A percentile compares a stretch with the other conserved stretches of the same genome.
Conservation (phyloP, 495 filamentous ascomycete species). For the Trichoderma erinaceum region DNA sequence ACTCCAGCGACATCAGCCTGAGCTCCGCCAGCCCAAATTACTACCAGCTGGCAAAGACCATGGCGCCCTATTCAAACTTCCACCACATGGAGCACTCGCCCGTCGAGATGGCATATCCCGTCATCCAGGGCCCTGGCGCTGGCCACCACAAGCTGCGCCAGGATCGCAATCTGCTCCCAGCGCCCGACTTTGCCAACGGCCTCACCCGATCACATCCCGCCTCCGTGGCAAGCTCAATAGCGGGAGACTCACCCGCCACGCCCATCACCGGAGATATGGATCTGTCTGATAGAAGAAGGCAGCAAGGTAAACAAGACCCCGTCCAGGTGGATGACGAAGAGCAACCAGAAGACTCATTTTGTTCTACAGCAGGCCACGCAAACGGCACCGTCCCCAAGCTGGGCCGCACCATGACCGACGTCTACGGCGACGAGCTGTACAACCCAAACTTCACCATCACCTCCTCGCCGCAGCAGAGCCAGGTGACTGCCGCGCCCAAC, state of each 20-base stretch:
- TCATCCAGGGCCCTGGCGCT: conserved; percentile 23
- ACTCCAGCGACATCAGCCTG: conserved; percentile 28
- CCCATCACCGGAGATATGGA: conserved; percentile 37
- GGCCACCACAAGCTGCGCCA: conserved; percentile 27
- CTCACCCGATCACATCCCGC: conserved; percentile 34
- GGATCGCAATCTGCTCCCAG: conserved; percentile 33
- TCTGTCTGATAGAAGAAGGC: conserved; percentile 42
- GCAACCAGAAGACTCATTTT: conserved; percentile 31
- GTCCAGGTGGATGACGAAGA: not conserved
- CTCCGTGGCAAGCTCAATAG: conserved; percentile 45
- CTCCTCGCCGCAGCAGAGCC: conserved; percentile 29
- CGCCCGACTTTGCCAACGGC: conserved; percentile 32
- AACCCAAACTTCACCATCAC: conserved; percentile 56
- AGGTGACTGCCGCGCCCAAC: conserved; percentile 36
- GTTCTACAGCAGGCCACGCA: not conserved
- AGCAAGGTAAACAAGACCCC: conserved; percentile 26
- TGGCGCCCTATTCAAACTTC: conserved; percentile 30
- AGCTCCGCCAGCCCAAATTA: conserved; percentile 19
- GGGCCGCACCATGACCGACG: conserved; percentile 77
- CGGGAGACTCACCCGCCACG: conserved; percentile 51
- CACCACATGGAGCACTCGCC: conserved; percentile 23
- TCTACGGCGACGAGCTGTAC: conserved; percentile 80
- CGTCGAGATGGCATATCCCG: conserved; percentile 22
- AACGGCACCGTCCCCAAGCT: conserved; percentile 58
- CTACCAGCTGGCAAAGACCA: conserved; percentile 36